Conservation (phyloP, 257 asterid species). For the Voacanga thouarsii region DNA sequence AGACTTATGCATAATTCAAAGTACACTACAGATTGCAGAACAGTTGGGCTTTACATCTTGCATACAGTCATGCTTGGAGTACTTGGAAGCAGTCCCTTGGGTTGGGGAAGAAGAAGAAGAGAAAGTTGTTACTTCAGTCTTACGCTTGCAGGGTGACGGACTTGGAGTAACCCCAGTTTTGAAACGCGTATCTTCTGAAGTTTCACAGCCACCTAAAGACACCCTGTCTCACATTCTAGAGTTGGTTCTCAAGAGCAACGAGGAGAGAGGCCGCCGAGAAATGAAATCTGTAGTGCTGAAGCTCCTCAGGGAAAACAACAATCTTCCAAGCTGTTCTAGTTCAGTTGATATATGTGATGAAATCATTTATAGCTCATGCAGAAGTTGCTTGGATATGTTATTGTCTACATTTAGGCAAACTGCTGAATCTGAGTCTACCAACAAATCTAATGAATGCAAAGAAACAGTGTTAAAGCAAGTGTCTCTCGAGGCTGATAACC, state of each 20-base stretch:
- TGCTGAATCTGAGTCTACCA: constrained; percentile 42
- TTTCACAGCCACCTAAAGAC: constrained; percentile 52
- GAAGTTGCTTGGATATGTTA: constrained; percentile 50
- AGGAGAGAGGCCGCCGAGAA: constrained; percentile 84
- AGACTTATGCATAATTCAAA: constrained; percentile 9
- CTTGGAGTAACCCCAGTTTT: constrained; percentile 65
- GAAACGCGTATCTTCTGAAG: constrained; percentile 71
- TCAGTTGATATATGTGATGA: constrained; percentile 57
- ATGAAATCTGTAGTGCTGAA: constrained; percentile 80
- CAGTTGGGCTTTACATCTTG: constrained; percentile 68
- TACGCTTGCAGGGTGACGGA: constrained; percentile 62
- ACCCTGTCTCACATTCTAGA: constrained; percentile 69
- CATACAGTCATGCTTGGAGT: constrained; percentile 71
- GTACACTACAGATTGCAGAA: constrained; percentile 56
- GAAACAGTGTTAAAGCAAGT: constrained; percentile 47
- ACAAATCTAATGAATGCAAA: constrained; percentile 20
- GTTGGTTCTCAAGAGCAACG: constrained; percentile 76
- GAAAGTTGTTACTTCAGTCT: constrained; percentile 66
- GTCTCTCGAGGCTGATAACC: constrained; percentile 69
- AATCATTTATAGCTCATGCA: constrained; percentile 60
- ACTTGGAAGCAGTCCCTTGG: constrained; percentile 99
- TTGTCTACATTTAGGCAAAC: constrained; percentile 65
- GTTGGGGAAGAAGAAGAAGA: constrained; percentile 97
- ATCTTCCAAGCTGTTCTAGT: constrained; percentile 46
- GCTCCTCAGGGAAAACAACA: constrained; percentile 67